Conservation (phyloP, 106 monocot species). For the Apostasia shenzhenica region DNA sequence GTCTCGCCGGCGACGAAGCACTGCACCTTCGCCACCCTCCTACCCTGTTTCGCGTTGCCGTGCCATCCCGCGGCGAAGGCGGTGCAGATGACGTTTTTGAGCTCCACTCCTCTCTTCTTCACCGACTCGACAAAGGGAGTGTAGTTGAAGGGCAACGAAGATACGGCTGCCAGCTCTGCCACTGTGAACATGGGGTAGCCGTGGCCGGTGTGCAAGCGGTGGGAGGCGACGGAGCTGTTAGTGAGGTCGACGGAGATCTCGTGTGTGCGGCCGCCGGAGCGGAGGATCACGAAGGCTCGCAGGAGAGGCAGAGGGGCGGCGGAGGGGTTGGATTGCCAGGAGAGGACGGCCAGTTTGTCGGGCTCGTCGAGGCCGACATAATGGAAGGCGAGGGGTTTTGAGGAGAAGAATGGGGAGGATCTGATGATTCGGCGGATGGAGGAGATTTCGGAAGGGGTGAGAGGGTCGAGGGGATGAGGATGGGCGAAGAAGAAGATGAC, state of each 20-base stretch:
- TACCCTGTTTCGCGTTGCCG: slow-evolving; percentile 21
- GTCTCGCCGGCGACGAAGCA: slow-evolving; percentile 38
- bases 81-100: slow-evolving; percentile 37
- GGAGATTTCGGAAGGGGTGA: slow-evolving; percentile 37
- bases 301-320: slow-evolving; percentile 15
- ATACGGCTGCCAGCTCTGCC: slow-evolving; percentile 39
- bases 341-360: slow-evolving; percentile 40
- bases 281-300: slow-evolving; percentile 45
- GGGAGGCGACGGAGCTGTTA: slow-evolving; percentile 18
- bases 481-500: neutral
- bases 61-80: slow-evolving; percentile 63
- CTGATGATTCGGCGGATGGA: slow-evolving; percentile 19
- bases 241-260: slow-evolving; percentile 38
- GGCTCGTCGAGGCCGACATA: slow-evolving; percentile 74
- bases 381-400: slow-evolving; percentile 37
- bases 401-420: slow-evolving; percentile 22
- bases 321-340: slow-evolving; percentile 15
- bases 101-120: slow-evolving; percentile 23
- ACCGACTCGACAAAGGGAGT: slow-evolving; percentile 57
- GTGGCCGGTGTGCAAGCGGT: slow-evolving; percentile 22
- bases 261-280: slow-evolving; percentile 27
- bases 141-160: slow-evolving; percentile 32
- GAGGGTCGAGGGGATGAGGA: slow-evolving; percentile 44
- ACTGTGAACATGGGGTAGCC: slow-evolving; percentile 43
- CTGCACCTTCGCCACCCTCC: slow-evolving; percentile 33